Base-by-base conservation (phyloP, 352 stramenopile genomes). In the Globisporangium paddicum region DNA sequence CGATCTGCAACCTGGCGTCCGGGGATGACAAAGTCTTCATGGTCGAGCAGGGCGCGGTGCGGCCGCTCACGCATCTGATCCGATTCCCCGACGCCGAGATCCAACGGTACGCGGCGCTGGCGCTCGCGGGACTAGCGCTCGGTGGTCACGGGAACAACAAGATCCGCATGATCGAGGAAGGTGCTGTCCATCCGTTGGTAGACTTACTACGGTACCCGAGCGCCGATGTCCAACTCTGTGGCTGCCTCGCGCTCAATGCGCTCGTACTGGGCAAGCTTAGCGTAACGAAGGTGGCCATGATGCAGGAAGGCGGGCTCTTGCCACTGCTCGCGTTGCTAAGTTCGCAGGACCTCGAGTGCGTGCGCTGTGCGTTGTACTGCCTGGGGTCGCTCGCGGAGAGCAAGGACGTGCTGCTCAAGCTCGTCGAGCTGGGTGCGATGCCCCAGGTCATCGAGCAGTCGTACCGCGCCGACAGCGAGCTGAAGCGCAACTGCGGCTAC, bases 31-130 rank as follows among this genome's bases (percentile, higher is more conserved):
- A 97, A 73, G 81, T 66, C 28, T 75, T 73, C 45, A 89, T 98
- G 56, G 84, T 98, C 7, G 90, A 98, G 57, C 75, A 97, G 63
- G 95, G 93, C 3, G 87, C 81, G 14, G 77, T 98, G 42, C 82
- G 93, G n/a, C 88, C 96, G 16, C 79, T 98, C 10, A 93, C 96
- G 14, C 97, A 98, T 62, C 67, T 99, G 44, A 80, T 96, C 9
- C 78, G 95, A 19, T 98, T 98, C 63, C 96, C 95, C 5, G 95
- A 99, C 59, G 76, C 95, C 10, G 90, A 98, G 68, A 97, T 99
- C 59, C 95, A 99, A 73, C 81, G 94, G 3, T 98, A 97, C 54
- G 95, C 96, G 14, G 86, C 92, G 6, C 75, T 98, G 49, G 84
- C 95, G 16, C 68, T 98, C 8, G 94, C 95, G 16, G 95, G 87